Evolutionary conservation across 208 protist species (phyloP), one percentile per base, ranked within the genome.

Genomic region (Trypanosoma grayi): DNA sequence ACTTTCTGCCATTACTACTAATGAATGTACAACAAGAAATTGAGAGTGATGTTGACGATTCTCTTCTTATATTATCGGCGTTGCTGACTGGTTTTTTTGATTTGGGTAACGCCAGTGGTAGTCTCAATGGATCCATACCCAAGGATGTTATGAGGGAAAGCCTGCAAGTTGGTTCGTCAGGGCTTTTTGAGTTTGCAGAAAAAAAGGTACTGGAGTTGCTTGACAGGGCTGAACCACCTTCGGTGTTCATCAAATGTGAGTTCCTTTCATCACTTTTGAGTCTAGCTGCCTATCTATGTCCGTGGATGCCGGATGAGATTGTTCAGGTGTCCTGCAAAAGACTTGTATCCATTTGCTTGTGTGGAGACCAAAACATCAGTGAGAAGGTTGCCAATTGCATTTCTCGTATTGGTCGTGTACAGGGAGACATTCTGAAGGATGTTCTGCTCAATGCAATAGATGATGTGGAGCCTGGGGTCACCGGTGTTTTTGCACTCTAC

Each of bases 201-300:
- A 61, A 55, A 11, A 10, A 58, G 1, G 18, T 61, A 18, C 13
- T 37, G 14, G 27, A 4, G 1, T 33, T 27, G 20, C 16, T 59
- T 20, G 16, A 47, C 3, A 4, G 25, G 2, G 37, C 44, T 24
- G 74, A 77, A 20, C 44, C 67, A 44, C 57, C 77, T 43, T 57
- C 61, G 33, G n/a, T 69, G 3, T 37, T 75, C 43, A 76, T 80
- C 51, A 54, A 44, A 30, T 80, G 70, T 41, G 82, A 89, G 58
- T 74, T 85, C 44, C 45, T 85, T 10, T 71, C 78, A 41, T 65
- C 67, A 10, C 24, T 89, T 24, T 43, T 89, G 37, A 70, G 60
- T 33, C 65, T 89, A 1, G 66, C 72, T 20, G 33, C 53, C 7
- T 64, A 39, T 16, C 47, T 89, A n/a, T 41, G 39, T 37, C 65